Evolutionary conservation across 108 stramenopile species (phyloP).

Genomic region (Poteriospumella lacustris): DNA sequence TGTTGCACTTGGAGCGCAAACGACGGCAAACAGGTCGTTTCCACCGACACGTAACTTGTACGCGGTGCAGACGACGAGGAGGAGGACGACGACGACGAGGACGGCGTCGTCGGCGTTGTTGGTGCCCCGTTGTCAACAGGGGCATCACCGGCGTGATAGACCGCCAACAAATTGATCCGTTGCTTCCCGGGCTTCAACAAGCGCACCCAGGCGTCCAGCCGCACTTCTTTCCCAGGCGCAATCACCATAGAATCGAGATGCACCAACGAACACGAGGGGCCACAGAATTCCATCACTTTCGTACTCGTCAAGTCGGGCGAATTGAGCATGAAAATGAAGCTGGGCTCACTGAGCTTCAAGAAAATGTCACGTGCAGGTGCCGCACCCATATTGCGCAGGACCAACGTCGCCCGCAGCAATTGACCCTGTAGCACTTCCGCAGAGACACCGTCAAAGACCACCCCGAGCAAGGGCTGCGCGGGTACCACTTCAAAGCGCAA

Average conservation of each 20-base stretch:
- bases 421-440: conserved; percentile 18
- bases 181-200: background rate
- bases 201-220: conserved; percentile 13
- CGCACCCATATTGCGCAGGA: background rate
- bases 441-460: conserved; percentile 7
- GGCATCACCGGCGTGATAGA: background rate
- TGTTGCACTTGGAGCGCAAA: too few species aligned
- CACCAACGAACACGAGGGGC: background rate
- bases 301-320: background rate
- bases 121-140: too few species aligned
- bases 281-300: conserved; percentile 1
- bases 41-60: too few species aligned
- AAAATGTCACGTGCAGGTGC: background rate
- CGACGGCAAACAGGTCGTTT: too few species aligned
- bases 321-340: background rate
- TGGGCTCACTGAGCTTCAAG: background rate
- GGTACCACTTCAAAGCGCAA: conserved; percentile 10
- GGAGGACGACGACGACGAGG: too few species aligned
- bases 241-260: background rate
- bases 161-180: background rate
- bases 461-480: background rate
- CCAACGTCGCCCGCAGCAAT: background rate
- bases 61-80: too few species aligned
- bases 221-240: background rate
- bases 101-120: too few species aligned